Evolutionary conservation across 169 alveolate species (phyloP).

Genomic region (Plasmodium cynomolgi): DNA sequence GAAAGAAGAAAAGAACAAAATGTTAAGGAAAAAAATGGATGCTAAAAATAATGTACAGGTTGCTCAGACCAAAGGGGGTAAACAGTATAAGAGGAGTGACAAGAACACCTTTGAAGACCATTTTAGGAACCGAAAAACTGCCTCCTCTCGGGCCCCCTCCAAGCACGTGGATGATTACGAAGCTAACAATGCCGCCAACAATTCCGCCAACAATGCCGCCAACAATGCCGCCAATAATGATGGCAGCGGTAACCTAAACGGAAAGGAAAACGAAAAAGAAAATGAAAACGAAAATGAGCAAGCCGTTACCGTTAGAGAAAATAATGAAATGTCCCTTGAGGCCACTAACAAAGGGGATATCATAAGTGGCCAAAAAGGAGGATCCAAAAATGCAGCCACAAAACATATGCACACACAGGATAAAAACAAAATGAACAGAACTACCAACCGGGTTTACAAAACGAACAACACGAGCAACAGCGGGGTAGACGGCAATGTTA

Average conservation of each 20-base stretch:
- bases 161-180: slow-evolving; percentile 83
- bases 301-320: neutral
- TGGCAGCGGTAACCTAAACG: neutral
- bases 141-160: slow-evolving; percentile 83
- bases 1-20: slow-evolving; percentile 60
- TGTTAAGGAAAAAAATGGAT: slow-evolving; percentile 50
- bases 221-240: neutral
- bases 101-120: slow-evolving; percentile 75
- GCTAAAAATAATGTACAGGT: neutral
- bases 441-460: neutral
- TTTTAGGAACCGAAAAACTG: slow-evolving; percentile 74
- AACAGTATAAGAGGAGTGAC: slow-evolving; percentile 71
- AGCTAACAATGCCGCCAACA: slow-evolving; percentile 20
- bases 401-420: neutral
- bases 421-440: neutral
- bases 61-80: slow-evolving; percentile 30
- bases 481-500: neutral
- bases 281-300: neutral
- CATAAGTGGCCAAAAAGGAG: neutral
- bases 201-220: neutral
- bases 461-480: neutral
- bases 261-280: neutral
- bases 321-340: slow-evolving; percentile 2
- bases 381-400: neutral
- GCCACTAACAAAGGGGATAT: neutral